Evolutionary conservation across 2,329 filamentous ascomycete species (phyloP), one percentile per base, ranked within the genome.

Genomic region (Pseudopithomyces maydicus): DNA sequence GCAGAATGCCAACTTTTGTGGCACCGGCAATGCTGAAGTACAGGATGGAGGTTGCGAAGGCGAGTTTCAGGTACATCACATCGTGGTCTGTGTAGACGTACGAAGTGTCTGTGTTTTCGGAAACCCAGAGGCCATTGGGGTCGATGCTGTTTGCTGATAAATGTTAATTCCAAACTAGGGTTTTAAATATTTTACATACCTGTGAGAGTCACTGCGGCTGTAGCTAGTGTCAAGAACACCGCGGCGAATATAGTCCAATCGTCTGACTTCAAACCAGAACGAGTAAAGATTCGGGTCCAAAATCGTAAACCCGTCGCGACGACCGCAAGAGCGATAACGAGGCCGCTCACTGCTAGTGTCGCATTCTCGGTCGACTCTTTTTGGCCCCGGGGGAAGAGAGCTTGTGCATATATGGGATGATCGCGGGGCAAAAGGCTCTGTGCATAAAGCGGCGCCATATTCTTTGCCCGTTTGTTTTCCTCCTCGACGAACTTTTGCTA

Each of bases 51-150:
- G 54, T 44, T 3, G 22, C 47, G 43, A 52, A 52, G 15, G 48
- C 41, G 48, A 56, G 32, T 15, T 56, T 56, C 17, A 56, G 46
- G 22, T 56, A 51, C 41, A 47, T 33, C 5, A 45, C 32, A 32
- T 56, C 54, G 23, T 56, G 19, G 11, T 19, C n/a, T 5, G 54
- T 56, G 39, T 45, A 56, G n/a, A 39, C 29, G 19, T 56, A 52
- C 36, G 36, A 42, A 3, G 38, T 38, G 19, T 52, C 48, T 15
- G 48, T 45, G 33, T 52, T 56, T n/a, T 51, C 48, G 15, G 54
- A 45, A 8, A 56, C 41, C 54, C 46, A 52, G 22, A 56, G 41
- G 48, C 54, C 54, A 23, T 56, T 45, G 14, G 38, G 46, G 3
- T 41, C 15, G 23, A 52, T 38, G 23, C 47, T 47, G 22, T 52